Conservation (phyloP, 2,329 filamentous ascomycete species). For the Cercospora sp. region DNA sequence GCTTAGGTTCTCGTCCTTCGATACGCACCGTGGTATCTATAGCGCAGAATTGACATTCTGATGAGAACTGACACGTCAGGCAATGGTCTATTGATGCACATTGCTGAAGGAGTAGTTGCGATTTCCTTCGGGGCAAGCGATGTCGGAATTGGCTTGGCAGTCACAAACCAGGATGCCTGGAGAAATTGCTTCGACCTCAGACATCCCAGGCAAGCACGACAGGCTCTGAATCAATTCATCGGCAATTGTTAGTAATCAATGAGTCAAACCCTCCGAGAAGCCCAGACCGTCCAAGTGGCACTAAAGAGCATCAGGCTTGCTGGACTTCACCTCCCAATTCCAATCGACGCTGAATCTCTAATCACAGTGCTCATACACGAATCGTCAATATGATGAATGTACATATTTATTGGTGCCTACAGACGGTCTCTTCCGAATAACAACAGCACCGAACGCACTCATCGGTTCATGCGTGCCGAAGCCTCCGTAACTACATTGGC, state of each 20-base stretch:
- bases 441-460: neutral
- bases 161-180: neutral
- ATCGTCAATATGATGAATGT: neutral
- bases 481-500: neutral
- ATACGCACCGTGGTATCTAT: neutral
- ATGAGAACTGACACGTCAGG: neutral
- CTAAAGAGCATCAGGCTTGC: neutral
- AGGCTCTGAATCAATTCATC: neutral
- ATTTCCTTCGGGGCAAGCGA: neutral
- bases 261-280: neutral
- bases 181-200: neutral
- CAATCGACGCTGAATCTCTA: neutral
- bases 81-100: neutral
- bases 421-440: neutral
- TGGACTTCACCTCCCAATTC: neutral
- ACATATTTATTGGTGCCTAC: neutral
- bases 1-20: neutral
- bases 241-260: neutral
- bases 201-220: neutral
- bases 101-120: neutral
- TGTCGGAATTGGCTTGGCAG: neutral
- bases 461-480: neutral
- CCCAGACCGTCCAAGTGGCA: neutral
- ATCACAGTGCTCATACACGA: neutral
- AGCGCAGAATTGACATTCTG: neutral